These are phyloP conservation scores for Heliamphora pulchella DNA, from an alignment of 179 eudicot genomes.

Conservation along the genomic window DNA sequence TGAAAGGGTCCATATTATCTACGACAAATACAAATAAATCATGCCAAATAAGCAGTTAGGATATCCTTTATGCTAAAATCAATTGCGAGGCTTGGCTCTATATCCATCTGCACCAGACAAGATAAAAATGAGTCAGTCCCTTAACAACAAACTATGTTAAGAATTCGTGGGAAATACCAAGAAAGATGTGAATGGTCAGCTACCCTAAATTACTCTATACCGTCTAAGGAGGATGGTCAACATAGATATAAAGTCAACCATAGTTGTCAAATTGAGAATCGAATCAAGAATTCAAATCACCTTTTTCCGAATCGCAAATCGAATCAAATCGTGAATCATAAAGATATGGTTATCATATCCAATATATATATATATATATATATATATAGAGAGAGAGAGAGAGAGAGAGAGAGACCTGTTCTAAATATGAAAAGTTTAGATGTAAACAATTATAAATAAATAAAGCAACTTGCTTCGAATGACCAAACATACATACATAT, in stretches of 20 bases:
- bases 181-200: slow-evolving; percentile 5
- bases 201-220: not conserved
- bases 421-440: no score
- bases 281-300: no score
- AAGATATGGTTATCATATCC: no score
- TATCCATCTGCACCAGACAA: slow-evolving; percentile 65
- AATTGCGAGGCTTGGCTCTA: slow-evolving; percentile 81
- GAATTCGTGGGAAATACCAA: not conserved
- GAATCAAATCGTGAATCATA: no score
- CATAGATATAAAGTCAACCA: not conserved
- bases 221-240: not conserved
- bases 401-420: no score
- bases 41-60: slow-evolving; percentile 33
- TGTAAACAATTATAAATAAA: no score
- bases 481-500: no score
- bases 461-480: no score
- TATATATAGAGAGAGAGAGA: no score
- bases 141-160: slow-evolving; percentile 5
- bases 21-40: not conserved
- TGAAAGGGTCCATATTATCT: not conserved
- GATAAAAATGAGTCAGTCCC: slow-evolving; percentile 12
- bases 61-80: slow-evolving; percentile 81
- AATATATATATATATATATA: no score
- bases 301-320: no score
- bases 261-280: not conserved